These are phyloP conservation scores for Cupressus sempervirens DNA, from an alignment of 75 land plant species.

Conservation along the genomic window DNA sequence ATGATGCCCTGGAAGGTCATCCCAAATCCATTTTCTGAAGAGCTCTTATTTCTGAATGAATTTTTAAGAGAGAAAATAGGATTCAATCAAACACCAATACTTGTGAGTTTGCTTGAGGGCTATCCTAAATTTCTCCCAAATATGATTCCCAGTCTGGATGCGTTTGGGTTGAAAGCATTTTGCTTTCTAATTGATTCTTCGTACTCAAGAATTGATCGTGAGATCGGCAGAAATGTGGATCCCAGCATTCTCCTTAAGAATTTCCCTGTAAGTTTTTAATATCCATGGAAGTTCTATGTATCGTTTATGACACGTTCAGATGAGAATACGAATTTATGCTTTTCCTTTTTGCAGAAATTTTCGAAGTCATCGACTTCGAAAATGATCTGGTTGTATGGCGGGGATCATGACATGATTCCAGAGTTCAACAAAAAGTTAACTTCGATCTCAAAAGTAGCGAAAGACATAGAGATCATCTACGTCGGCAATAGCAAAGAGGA, in stretches of 20 bases:
- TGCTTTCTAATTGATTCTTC: not conserved
- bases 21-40: not conserved
- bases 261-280: too few relatives aligned
- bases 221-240: not conserved
- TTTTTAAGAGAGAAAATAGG: not conserved
- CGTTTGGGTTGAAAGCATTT: not conserved
- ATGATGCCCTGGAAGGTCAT: not conserved
- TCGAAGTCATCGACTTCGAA: not conserved
- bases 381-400: conserved; percentile 1
- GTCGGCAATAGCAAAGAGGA: not conserved
- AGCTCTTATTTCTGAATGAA: not conserved
- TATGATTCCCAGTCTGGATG: not conserved
- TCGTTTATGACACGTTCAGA: too few relatives aligned
- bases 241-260: too few relatives aligned
- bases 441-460: not conserved
- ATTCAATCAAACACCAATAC: not conserved
- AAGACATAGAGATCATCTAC: not conserved
- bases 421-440: not conserved
- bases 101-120: not conserved
- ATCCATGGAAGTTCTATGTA: too few relatives aligned
- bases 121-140: not conserved
- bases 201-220: not conserved
- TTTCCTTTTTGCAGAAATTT: not conserved
- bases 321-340: too few relatives aligned
- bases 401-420: not conserved